Percentiles rank a stretch among this genome's conserved stretches.
Conservation (phyloP, 176 grass and related monocot species). For the Hyparrhenia diplandra region DNA sequence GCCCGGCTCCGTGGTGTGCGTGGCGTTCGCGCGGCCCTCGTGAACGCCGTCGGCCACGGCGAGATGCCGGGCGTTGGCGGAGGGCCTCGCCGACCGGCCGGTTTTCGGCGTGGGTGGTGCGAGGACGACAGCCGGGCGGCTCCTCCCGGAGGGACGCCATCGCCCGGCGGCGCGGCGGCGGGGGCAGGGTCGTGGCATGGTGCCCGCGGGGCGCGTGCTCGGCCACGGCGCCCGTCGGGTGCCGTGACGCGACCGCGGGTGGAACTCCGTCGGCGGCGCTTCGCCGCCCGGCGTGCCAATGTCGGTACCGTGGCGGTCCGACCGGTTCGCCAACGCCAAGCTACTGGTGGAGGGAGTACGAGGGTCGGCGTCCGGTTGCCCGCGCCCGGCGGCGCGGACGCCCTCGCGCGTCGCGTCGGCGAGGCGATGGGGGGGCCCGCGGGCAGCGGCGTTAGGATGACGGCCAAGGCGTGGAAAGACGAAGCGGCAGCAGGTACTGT, state of each 20-base stretch:
- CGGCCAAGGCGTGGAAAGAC: slow-evolving; percentile 28
- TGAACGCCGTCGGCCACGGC: slow-evolving; percentile 28
- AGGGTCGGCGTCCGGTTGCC: slow-evolving; percentile 45
- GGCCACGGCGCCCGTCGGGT: slow-evolving; percentile 30
- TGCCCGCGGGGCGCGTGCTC: slow-evolving; percentile 44
- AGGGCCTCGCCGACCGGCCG: slow-evolving; percentile 17
- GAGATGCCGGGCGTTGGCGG: slow-evolving; percentile 36
- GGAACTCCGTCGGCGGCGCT: slow-evolving; percentile 52
- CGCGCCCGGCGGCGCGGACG: slow-evolving; percentile 14
- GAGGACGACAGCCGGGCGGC: slow-evolving; percentile 1
- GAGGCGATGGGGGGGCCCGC: slow-evolving; percentile 36
- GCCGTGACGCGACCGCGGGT: slow-evolving; percentile 67
- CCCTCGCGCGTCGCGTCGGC: slow-evolving; percentile 22
- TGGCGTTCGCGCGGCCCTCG: slow-evolving; percentile 58
- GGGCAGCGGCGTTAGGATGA: not conserved
- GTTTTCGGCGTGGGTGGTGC: slow-evolving; percentile 70
- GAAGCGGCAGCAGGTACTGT: not conserved
- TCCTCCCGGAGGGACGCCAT: not conserved
- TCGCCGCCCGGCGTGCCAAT: too few species aligned
- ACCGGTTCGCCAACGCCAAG: too few species aligned
- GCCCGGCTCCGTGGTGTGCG: slow-evolving; percentile 37
- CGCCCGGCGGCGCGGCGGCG: not conserved
- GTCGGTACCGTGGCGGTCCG: too few species aligned
- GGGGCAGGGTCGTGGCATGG: slow-evolving; percentile 27
- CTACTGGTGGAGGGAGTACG: slow-evolving; percentile 25